These are phyloP conservation scores for Helianthus tuberosus DNA, from an alignment of 129 eudicot genomes.

Conservation along the genomic window DNA sequence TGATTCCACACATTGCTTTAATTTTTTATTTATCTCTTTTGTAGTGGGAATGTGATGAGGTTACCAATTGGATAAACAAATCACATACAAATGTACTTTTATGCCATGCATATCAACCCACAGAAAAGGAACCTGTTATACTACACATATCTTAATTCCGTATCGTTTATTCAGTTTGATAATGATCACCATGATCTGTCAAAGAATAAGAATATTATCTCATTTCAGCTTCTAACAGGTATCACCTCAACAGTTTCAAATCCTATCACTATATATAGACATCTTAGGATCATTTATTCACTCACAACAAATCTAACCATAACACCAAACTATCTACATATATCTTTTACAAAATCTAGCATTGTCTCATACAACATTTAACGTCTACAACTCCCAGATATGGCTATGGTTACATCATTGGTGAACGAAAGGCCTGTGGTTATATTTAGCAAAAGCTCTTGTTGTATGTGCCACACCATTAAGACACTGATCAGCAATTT, in stretches of 20 bases:
- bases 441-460: slow-evolving; percentile 61
- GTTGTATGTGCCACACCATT: slow-evolving; percentile 59
- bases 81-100: too few species aligned
- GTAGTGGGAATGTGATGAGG: too few species aligned
- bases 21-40: too few species aligned
- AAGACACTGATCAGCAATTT: slow-evolving; percentile 59
- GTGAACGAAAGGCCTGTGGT: slow-evolving; percentile 55
- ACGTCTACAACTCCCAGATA: background rate
- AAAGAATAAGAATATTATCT: slow-evolving; percentile 30
- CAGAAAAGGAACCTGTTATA: too few species aligned
- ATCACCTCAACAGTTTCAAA: slow-evolving; percentile 14
- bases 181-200: background rate
- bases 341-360: slow-evolving; percentile 5
- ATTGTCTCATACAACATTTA: background rate
- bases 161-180: slow-evolving; percentile 26
- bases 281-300: slow-evolving; percentile 13
- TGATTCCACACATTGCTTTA: too few species aligned
- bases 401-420: slow-evolving; percentile 42
- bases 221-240: slow-evolving; percentile 29
- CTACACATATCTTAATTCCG: slow-evolving; percentile 10
- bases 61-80: too few species aligned
- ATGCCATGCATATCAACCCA: too few species aligned
- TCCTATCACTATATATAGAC: slow-evolving; percentile 38
- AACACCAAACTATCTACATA: background rate
- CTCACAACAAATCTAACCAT: slow-evolving; percentile 18